Evolutionary conservation across 176 grass and related monocot species (phyloP), one percentile per base, ranked within the genome.

Genomic region (Puccinellia tenuiflora): DNA sequence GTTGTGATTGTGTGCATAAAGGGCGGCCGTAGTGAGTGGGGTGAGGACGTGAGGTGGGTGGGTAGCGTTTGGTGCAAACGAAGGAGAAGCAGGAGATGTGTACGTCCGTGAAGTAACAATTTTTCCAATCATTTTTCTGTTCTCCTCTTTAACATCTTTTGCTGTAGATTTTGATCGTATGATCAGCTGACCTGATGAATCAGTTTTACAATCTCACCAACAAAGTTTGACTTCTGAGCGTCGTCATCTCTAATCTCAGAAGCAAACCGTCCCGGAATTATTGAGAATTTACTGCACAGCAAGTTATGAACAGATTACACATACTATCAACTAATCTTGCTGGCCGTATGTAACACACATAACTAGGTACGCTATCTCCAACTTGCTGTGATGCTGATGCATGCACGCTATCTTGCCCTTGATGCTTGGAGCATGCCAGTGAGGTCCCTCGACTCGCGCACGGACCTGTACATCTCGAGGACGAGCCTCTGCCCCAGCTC

Each of bases 381-480:
- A 34, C 4, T 61, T n/a, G n/a, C n/a, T n/a, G n/a, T n/a, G n/a
- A n/a, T 33, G 68, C 3, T n/a, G n/a, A 6, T 56, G 35, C 22
- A 9, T 51, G 30, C 33, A 69, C 24, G 43, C 74, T 86, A 90
- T 31, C 84, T 67, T 57, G 38, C 67, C 40, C 25, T 45, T 6
- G 88, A 90, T 1, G 84, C 80, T 6, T 29, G 66, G 74, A 86
- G 84, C 74, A 90, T 90, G 38, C 59, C 75, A 0, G 75, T 10
- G 42, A 93, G n/a, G 86, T 87, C 85, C 68, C 91, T 86, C 0
- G 90, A 91, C 77, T 84, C 84, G 55, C 72, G 68, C 75, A 91
- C 86, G 13, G 91, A 93, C 53, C 71, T 97, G 91, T 93, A 97
- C 78, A 97, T 97, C 84, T 97, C 94, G 15, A 79, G 43, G 55